Evolutionary conservation across 129 eudicot species (phyloP).

Genomic region (Tagetes patula): DNA sequence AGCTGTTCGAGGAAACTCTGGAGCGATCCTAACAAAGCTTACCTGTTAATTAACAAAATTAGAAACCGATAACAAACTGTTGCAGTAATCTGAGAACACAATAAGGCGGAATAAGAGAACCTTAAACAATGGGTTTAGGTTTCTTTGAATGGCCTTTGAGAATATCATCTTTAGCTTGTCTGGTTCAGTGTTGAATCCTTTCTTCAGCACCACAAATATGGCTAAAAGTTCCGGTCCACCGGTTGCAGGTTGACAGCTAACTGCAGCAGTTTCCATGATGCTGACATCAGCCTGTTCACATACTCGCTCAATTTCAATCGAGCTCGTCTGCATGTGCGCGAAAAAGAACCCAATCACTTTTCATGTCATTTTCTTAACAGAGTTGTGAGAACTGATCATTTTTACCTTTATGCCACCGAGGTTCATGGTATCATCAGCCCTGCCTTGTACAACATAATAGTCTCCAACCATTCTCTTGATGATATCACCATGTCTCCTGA

Average conservation of each 20-base stretch:
- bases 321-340: conserved; percentile 71
- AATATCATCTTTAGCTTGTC: conserved; percentile 56
- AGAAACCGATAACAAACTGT: conserved; percentile 2
- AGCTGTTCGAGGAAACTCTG: conserved; percentile 85
- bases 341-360: too few relatives aligned
- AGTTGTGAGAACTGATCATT: neutral
- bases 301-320: conserved; percentile 84
- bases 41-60: conserved; percentile 53
- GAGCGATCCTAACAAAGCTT: conserved; percentile 60
- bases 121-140: conserved; percentile 92
- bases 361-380: neutral
- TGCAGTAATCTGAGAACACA: neutral
- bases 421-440: conserved; percentile 99
- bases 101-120: conserved; percentile 33
- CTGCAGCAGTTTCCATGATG: conserved; percentile 84
- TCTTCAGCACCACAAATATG: conserved; percentile 74
- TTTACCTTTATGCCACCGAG: conserved; percentile 96
- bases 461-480: conserved; percentile 76
- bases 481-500: conserved; percentile 93
- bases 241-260: conserved; percentile 62
- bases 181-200: conserved; percentile 44
- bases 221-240: conserved; percentile 91
- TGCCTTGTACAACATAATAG: conserved; percentile 68
- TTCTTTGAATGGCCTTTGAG: conserved; percentile 71
- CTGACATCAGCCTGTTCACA: conserved; percentile 69